Conservation (phyloP, 768 basidiomycete genomes). For the Mrakia gelida region DNA sequence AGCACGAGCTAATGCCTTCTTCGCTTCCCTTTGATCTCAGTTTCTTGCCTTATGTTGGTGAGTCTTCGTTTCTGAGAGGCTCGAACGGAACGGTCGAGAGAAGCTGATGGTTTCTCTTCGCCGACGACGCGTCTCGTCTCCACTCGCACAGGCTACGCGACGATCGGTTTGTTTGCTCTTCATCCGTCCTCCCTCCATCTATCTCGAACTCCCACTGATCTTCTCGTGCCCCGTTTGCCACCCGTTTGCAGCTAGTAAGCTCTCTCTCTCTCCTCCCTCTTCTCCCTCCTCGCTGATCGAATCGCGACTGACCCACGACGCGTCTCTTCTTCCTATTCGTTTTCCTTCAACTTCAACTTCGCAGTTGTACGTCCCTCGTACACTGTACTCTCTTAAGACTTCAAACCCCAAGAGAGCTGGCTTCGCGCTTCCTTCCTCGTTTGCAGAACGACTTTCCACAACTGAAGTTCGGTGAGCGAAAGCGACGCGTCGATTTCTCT, state of each 20-base stretch:
- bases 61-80: background rate
- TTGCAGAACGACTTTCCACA: slow-evolving; percentile 24
- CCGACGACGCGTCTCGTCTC: background rate
- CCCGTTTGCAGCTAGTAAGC: background rate
- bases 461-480: slow-evolving; percentile 15
- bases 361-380: no score
- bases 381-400: no score
- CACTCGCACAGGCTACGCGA: slow-evolving; percentile 21
- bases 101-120: background rate
- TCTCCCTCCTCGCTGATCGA: no score
- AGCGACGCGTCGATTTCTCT: background rate
- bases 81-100: no score
- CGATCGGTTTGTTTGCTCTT: slow-evolving; percentile 1
- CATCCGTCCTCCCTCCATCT: no score
- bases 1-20: background rate
- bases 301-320: no score
- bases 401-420: background rate
- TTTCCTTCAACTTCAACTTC: no score
- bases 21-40: background rate
- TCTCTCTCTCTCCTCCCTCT: no score
- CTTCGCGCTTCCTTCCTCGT: background rate
- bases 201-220: no score
- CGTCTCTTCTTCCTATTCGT: no score
- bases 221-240: background rate
- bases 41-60: background rate